Percentiles rank a stretch among this genome's conserved stretches.
These are phyloP conservation scores for Linnemannia hyalina DNA, from an alignment of 192 early-diverging fungal species.

Conservation along the genomic window DNA sequence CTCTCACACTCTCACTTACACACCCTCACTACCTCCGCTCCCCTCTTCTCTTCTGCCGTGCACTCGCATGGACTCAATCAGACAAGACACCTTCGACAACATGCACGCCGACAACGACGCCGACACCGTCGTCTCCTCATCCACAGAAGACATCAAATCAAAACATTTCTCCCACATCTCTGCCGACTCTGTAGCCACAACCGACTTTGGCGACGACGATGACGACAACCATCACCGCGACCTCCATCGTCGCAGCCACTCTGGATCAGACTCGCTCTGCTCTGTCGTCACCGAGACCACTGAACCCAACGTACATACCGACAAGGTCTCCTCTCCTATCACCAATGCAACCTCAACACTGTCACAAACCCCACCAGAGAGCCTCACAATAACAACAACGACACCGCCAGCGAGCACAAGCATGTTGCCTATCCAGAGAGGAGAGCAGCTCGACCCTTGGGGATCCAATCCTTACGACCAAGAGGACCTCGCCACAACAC, in stretches of 20 bases:
- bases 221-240: slow-evolving; percentile 24
- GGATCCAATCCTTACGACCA: slow-evolving; percentile 54
- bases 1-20: neutral
- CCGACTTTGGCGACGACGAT: slow-evolving; percentile 49
- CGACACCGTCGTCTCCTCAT: neutral
- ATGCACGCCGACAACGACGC: slow-evolving; percentile 15
- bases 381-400: neutral
- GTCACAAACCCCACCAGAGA: neutral
- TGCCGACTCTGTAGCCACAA: slow-evolving; percentile 48
- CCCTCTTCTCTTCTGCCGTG: neutral
- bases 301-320: slow-evolving; percentile 18
- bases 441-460: slow-evolving; percentile 50
- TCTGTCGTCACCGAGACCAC: slow-evolving; percentile 54
- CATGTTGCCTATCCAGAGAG: slow-evolving; percentile 16
- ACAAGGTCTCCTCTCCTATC: slow-evolving; percentile 12
- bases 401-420: neutral
- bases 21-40: neutral
- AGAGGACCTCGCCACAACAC: slow-evolving; percentile 34
- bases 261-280: slow-evolving; percentile 49
- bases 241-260: slow-evolving; percentile 37
- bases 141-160: slow-evolving; percentile 18
- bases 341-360: neutral
- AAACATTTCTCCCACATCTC: slow-evolving; percentile 51
- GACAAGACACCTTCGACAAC: neutral
- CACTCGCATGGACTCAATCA: neutral